Evolutionary conservation across 495 filamentous ascomycete species (phyloP).

Genomic region (Penicillium angulare): DNA sequence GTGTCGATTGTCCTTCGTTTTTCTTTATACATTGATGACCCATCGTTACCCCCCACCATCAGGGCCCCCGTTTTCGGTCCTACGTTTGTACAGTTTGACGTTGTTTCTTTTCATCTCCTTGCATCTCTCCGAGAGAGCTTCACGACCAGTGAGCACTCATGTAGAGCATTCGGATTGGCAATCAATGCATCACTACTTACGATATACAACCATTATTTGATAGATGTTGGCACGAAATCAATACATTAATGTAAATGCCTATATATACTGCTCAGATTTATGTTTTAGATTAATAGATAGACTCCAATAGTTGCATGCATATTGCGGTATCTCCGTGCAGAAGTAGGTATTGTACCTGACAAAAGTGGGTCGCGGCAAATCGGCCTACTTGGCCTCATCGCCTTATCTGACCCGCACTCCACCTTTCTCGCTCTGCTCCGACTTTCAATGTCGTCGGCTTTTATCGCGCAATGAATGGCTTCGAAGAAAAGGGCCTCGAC

Average conservation of each 20-base stretch:
- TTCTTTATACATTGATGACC: conserved; percentile 24
- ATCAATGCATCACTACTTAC: conserved; percentile 12
- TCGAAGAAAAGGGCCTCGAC: conserved; percentile 67
- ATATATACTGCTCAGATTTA: too few relatives aligned
- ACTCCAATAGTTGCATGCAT: too few relatives aligned
- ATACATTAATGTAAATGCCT: too few relatives aligned
- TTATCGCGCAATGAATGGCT: conserved; percentile 63
- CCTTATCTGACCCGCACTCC: conserved; percentile 18
- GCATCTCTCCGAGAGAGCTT: conserved; percentile 25
- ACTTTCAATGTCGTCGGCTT: conserved; percentile 18
- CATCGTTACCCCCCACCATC: conserved; percentile 8
- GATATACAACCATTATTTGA: too few relatives aligned
- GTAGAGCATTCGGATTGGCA: conserved; percentile 18
- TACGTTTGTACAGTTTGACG: conserved; percentile 29
- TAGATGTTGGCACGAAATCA: too few relatives aligned
- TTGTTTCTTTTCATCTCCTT: conserved; percentile 20
- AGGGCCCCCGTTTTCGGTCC: conserved; percentile 8
- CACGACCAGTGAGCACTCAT: conserved; percentile 11
- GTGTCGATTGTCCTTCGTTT: conserved; percentile 13
- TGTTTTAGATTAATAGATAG: too few relatives aligned
- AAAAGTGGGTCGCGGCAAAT: conserved; percentile 12
- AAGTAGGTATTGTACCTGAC: conserved; percentile 1
- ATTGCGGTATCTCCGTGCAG: neutral
- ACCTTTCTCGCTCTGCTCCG: conserved; percentile 17
- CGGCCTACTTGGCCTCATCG: conserved; percentile 43